These are phyloP conservation scores for Scheffersomyces amazonensis DNA, from an alignment of 805 yeast species.

Conservation along the genomic window DNA sequence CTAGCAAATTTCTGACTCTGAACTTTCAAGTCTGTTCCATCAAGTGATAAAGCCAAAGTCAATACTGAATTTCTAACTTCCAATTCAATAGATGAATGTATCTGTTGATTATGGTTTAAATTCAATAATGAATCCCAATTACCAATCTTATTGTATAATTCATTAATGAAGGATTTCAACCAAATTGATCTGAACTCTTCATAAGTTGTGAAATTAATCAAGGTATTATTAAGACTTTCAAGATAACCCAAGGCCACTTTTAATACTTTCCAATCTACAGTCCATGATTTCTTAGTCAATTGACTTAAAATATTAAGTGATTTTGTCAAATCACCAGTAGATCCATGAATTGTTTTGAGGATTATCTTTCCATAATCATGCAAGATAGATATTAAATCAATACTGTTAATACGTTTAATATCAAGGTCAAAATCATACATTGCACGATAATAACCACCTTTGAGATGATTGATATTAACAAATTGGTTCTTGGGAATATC, in stretches of 20 bases:
- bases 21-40: slow-evolving; percentile 6
- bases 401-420: slow-evolving; percentile 14
- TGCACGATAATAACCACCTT: slow-evolving; percentile 47
- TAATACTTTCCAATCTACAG: slow-evolving; percentile 29
- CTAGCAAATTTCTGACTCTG: slow-evolving; percentile 31
- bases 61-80: slow-evolving; percentile 43
- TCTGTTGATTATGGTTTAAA: slow-evolving; percentile 5
- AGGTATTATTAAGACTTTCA: slow-evolving; percentile 29
- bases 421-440: slow-evolving; percentile 35
- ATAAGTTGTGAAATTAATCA: slow-evolving; percentile 27
- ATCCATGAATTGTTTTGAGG: slow-evolving; percentile 15
- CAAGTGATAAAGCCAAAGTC: slow-evolving; percentile 28
- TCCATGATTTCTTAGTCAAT: slow-evolving; percentile 18
- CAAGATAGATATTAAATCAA: slow-evolving; percentile 36
- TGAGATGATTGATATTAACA: slow-evolving; percentile 42
- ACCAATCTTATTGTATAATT: slow-evolving; percentile 20
- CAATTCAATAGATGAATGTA: slow-evolving; percentile 31
- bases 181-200: slow-evolving; percentile 17
- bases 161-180: slow-evolving; percentile 13
- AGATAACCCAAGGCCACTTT: slow-evolving; percentile 31
- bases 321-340: slow-evolving; percentile 22
- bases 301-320: slow-evolving; percentile 27
- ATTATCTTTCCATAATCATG: slow-evolving; percentile 39
- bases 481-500: slow-evolving; percentile 28
- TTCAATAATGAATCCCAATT: slow-evolving; percentile 21